Percentiles rank a stretch among this genome's conserved stretches.
Conservation (phyloP, 2,329 filamentous ascomycete genomes). For the Epichloe baconii region DNA sequence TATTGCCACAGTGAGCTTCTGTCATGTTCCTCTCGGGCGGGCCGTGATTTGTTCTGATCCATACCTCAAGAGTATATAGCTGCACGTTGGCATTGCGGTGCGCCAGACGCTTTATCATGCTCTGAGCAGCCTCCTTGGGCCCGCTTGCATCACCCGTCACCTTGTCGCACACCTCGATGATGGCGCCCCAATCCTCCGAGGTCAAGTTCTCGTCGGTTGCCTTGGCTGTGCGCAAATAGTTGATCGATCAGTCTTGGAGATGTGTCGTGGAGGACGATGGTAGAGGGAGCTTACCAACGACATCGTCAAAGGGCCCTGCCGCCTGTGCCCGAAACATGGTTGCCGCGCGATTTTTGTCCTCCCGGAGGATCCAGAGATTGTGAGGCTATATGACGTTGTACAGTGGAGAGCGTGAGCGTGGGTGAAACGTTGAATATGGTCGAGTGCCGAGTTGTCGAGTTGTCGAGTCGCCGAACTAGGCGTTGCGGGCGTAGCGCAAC, state of each 20-base stretch:
- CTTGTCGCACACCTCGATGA: constrained; percentile 51
- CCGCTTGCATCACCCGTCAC: constrained; percentile 41
- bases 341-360: constrained; percentile 7
- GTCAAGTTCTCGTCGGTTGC: constrained; percentile 98
- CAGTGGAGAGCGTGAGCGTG: not conserved
- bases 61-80: constrained; percentile 79
- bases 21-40: not conserved
- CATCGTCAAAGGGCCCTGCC: constrained; percentile 44
- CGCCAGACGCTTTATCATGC: constrained; percentile 81
- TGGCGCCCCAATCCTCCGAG: constrained; percentile 57
- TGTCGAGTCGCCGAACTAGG: too few relatives aligned
- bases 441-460: too few relatives aligned
- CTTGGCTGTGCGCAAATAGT: constrained; percentile 32
- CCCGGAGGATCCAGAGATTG: too few relatives aligned
- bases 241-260: not conserved
- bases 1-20: not conserved
- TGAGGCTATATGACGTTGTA: constrained; percentile 6
- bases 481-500: too few relatives aligned
- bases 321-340: constrained; percentile 47
- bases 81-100: constrained; percentile 95
- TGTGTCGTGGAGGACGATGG: not conserved
- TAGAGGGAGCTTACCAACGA: constrained; percentile 35
- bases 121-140: constrained; percentile 74
- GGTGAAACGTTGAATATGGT: not conserved
- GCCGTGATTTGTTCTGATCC: not conserved